Conservation (phyloP, 192 early-diverging fungal genomes). For the Lunasporangiospora selenospora region DNA sequence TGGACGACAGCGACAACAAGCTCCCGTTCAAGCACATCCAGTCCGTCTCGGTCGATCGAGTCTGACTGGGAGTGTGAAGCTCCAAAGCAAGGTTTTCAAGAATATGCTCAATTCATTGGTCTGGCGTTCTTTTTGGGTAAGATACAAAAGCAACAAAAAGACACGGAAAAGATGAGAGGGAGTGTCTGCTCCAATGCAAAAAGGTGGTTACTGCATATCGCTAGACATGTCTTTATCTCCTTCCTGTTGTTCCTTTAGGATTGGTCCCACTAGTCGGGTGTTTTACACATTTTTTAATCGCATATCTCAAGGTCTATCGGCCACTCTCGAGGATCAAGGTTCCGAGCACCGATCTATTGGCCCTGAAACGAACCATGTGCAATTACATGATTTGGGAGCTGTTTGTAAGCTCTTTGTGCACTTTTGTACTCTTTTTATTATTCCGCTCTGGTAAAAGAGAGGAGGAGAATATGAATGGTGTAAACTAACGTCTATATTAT, state of each 20-base stretch:
- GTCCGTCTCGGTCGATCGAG: too few relatives aligned
- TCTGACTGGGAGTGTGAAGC: too few relatives aligned
- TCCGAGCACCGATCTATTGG: background rate
- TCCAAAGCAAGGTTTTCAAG: too few relatives aligned
- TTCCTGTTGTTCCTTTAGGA: too few relatives aligned
- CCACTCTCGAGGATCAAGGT: conserved; percentile 8
- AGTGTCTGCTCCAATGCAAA: too few relatives aligned
- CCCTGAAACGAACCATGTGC: conserved; percentile 1
- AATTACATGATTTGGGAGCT: background rate
- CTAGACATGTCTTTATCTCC: too few relatives aligned
- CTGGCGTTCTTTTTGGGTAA: background rate
- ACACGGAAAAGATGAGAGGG: background rate
- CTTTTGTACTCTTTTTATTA: background rate
- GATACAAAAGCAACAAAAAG: background rate
- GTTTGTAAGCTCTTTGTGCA: conserved; percentile 1
- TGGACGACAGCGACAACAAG: too few relatives aligned
- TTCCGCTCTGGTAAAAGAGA: too few relatives aligned
- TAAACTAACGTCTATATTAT: too few relatives aligned
- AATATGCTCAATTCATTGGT: too few relatives aligned
- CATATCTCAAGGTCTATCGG: conserved; percentile 12
- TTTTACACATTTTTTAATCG: conserved; percentile 2
- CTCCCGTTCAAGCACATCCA: too few relatives aligned
- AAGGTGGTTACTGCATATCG: background rate
- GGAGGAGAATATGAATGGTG: too few relatives aligned
- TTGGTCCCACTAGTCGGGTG: conserved; percentile 17